Percentiles rank a stretch among this genome's conserved stretches.
phyloP scores from a whole-genome alignment of 129 eudicot species.

The Tagetes erecta region DNA sequence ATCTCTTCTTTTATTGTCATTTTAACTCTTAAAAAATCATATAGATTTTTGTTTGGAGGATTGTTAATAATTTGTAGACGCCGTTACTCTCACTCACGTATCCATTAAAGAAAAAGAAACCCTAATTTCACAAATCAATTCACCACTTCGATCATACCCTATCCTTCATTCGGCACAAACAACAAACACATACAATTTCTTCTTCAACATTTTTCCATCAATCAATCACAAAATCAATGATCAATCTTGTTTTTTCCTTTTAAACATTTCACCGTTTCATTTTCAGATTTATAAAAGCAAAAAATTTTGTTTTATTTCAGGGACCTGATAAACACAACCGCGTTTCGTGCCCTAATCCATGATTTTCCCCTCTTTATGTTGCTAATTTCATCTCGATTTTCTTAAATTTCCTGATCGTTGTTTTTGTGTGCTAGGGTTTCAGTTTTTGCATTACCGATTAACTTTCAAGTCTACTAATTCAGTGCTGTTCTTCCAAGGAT shows the following conservation, averaged over 20 bases:
- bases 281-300: not conserved
- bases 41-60: no score
- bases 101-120: slow-evolving; percentile 16
- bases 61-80: not conserved
- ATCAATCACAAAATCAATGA: not conserved
- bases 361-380: slow-evolving; percentile 27
- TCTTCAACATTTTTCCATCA: slow-evolving; percentile 10
- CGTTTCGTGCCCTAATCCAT: slow-evolving; percentile 31
- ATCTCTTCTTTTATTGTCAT: no score
- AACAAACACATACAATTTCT: slow-evolving; percentile 13
- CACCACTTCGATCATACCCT: slow-evolving; percentile 29
- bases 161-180: slow-evolving; percentile 17
- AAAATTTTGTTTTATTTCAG: slow-evolving; percentile 14
- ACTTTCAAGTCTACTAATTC: slow-evolving; percentile 26
- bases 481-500: slow-evolving; percentile 18
- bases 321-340: slow-evolving; percentile 15
- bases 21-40: not conserved
- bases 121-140: slow-evolving; percentile 28
- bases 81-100: not conserved
- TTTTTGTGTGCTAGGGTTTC: slow-evolving; percentile 58
- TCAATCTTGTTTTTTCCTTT: not conserved
- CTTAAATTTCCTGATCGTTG: slow-evolving; percentile 42
- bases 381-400: slow-evolving; percentile 32
- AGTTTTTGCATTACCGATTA: slow-evolving; percentile 30
- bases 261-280: not conserved